Evolutionary conservation across 768 basidiomycete species (phyloP).

Genomic region (Naganishia vaughanmartiniae): DNA sequence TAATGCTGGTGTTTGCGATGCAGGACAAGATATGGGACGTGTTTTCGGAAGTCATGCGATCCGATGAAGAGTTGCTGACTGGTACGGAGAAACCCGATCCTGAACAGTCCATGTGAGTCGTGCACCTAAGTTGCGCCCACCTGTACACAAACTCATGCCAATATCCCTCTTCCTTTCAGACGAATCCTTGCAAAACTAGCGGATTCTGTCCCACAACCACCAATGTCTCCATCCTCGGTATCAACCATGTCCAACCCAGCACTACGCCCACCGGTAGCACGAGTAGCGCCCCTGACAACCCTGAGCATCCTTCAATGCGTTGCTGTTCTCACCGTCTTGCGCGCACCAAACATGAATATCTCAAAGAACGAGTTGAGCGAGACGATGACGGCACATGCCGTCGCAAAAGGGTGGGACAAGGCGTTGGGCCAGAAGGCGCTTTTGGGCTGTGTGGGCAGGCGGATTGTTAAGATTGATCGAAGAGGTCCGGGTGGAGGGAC

Average conservation of each 20-base stretch:
- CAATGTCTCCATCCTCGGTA: conserved; percentile 7
- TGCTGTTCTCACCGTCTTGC: conserved; percentile 9
- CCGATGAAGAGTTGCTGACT: conserved; percentile 6
- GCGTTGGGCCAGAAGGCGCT: conserved; percentile 41
- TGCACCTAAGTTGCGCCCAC: not conserved
- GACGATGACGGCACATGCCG: conserved; percentile 9
- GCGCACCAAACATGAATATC: conserved; percentile 18
- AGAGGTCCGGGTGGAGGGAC: conserved; percentile 25
- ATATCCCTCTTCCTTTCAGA: not conserved
- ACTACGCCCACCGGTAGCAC: not conserved
- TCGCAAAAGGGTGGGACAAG: conserved; percentile 38
- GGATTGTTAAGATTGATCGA: conserved; percentile 44
- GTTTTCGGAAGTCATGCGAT: conserved; percentile 36
- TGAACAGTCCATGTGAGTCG: conserved; percentile 19
- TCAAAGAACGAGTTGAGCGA: conserved; percentile 24
- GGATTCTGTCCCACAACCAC: conserved; percentile 13
- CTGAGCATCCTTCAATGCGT: conserved; percentile 17
- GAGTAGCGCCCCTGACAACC: conserved; percentile 10
- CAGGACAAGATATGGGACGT: conserved; percentile 38
- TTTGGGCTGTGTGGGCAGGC: conserved; percentile 44
- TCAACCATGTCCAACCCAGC: conserved; percentile 19
- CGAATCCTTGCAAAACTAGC: conserved; percentile 13
- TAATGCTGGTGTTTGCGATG: not conserved
- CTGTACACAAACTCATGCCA: not conserved
- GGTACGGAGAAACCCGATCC: conserved; percentile 5